phyloP scores from a whole-genome alignment of 163 green algal species.

The Volvox carteri region DNA sequence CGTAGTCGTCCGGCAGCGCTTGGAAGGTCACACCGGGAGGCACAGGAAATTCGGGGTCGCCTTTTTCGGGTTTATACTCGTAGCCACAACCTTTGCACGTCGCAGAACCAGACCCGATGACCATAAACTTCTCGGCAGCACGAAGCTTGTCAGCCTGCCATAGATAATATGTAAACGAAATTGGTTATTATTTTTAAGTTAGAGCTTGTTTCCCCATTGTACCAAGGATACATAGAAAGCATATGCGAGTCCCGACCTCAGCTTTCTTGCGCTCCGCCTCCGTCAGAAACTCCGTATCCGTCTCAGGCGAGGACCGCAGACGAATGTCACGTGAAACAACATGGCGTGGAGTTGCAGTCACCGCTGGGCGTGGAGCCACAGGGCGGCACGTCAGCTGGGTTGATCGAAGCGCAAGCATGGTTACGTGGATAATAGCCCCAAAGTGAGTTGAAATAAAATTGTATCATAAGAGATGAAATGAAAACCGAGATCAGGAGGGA shows the following conservation, averaged over 20 bases:
- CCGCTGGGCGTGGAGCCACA: background rate
- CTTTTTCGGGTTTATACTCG: slow-evolving; percentile 88
- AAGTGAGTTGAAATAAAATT: no score
- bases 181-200: background rate
- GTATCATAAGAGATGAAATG: no score
- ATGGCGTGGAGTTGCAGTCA: background rate
- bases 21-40: slow-evolving; percentile 86
- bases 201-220: background rate
- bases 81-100: slow-evolving; percentile 88
- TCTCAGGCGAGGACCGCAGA: slow-evolving; percentile 18
- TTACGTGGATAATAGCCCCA: no score
- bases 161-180: background rate
- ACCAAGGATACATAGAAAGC: no score
- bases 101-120: slow-evolving; percentile 85
- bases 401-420: slow-evolving; percentile 26
- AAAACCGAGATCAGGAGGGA: no score
- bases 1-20: slow-evolving; percentile 93
- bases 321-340: slow-evolving; percentile 2
- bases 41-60: slow-evolving; percentile 94
- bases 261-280: slow-evolving; percentile 46
- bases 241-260: slow-evolving; percentile 42
- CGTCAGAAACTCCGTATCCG: slow-evolving; percentile 39
- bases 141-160: slow-evolving; percentile 83
- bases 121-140: slow-evolving; percentile 95
- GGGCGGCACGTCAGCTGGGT: slow-evolving; percentile 15